Evolutionary conservation across 148 eudicot genomes (phyloP).

Genomic region (Drosera capensis): DNA sequence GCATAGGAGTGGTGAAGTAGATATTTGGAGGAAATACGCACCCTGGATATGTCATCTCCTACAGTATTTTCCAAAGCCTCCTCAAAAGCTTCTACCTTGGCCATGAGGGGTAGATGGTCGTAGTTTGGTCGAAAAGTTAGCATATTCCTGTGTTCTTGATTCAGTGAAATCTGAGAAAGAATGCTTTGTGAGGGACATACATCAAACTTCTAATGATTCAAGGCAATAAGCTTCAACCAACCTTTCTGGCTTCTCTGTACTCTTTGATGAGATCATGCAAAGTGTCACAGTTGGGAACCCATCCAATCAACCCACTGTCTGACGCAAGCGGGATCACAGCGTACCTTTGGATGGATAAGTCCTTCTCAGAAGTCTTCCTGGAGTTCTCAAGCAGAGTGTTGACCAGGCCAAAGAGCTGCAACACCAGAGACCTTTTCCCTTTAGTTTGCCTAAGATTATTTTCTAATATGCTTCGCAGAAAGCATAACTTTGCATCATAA

Average conservation of each 20-base stretch:
- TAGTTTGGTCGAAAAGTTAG: conserved; percentile 89
- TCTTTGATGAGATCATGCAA: conserved; percentile 90
- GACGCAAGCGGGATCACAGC: conserved; percentile 87
- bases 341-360: conserved; percentile 82
- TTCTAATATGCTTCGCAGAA: too few species aligned
- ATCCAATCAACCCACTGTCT: conserved; percentile 95
- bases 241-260: conserved; percentile 96
- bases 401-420: conserved; percentile 92
- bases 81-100: conserved; percentile 92
- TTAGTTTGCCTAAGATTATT: too few species aligned
- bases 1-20: too few species aligned
- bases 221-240: conserved; percentile 13
- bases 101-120: conserved; percentile 85
- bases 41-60: conserved; percentile 88
- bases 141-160: conserved; percentile 90
- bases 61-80: conserved; percentile 86
- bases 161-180: conserved; percentile 52
- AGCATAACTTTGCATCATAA: background rate
- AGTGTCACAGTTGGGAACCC: conserved; percentile 99
- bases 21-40: conserved; percentile 19
- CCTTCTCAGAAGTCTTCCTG: conserved; percentile 83
- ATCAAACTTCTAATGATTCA: background rate
- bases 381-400: conserved; percentile 90
- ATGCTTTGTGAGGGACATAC: background rate
- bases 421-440: conserved; percentile 1